A percentile compares a stretch with the other conserved stretches of the same genome.
Conservation (phyloP, 164 flowering plant species). For the Annona squamosa region DNA sequence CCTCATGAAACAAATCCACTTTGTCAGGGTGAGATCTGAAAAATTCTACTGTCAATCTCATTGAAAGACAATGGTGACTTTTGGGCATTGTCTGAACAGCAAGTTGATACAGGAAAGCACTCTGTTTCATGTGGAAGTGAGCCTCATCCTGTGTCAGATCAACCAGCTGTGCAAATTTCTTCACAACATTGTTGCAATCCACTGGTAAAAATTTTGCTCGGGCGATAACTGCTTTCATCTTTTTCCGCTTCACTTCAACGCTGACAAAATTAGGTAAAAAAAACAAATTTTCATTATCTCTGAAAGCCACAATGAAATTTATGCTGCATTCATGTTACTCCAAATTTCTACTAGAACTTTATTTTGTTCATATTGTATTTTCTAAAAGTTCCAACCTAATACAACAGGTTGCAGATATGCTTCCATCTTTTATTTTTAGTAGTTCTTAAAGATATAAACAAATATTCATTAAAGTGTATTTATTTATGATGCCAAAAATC, state of each 20-base stretch:
- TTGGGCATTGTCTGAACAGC: conserved; percentile 92
- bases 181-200: conserved; percentile 87
- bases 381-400: too few species aligned
- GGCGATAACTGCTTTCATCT: conserved; percentile 58
- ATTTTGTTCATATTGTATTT: too few species aligned
- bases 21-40: conserved; percentile 41
- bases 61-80: conserved; percentile 85
- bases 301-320: too few species aligned
- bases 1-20: conserved; percentile 27
- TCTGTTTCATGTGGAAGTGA: conserved; percentile 90
- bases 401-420: too few species aligned
- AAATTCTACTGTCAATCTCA: conserved; percentile 86
- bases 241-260: conserved; percentile 42
- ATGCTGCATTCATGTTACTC: too few species aligned
- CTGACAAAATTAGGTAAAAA: conserved; percentile 30
- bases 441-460: too few species aligned
- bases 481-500: too few species aligned
- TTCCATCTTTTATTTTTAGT: too few species aligned
- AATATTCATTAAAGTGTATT: too few species aligned
- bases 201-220: conserved; percentile 53
- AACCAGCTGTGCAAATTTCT: conserved; percentile 75
- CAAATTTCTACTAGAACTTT: too few species aligned
- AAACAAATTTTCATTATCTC: too few species aligned
- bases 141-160: conserved; percentile 95
- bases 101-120: conserved; percentile 88